Evolutionary conservation across 495 filamentous ascomycete species (phyloP).

Genomic region (Aspergillus nanangensis): DNA sequence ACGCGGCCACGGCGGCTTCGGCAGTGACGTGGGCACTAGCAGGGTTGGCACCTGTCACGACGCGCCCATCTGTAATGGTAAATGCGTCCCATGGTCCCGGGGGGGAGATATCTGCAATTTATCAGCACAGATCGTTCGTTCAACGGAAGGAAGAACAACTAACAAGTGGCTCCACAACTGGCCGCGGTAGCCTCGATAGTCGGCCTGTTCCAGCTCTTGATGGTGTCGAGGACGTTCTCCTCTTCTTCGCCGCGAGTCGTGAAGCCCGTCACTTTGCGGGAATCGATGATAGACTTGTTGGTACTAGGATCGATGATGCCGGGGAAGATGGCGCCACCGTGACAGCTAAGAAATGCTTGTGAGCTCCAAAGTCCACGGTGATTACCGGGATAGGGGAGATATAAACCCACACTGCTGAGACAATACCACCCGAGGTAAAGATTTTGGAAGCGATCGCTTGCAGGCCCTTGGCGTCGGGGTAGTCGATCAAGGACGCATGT

Average conservation of each 20-base stretch:
- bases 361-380: neutral
- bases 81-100: conserved; percentile 44
- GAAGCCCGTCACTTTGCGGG: conserved; percentile 42
- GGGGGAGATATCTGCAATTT: conserved; percentile 28
- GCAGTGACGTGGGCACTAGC: conserved; percentile 51
- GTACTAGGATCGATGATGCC: conserved; percentile 32
- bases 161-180: conserved; percentile 32
- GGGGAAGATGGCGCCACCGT: conserved; percentile 42
- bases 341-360: conserved; percentile 19
- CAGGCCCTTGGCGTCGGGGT: conserved; percentile 36
- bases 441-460: conserved; percentile 35
- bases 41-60: conserved; percentile 72
- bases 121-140: neutral
- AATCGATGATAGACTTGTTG: conserved; percentile 36
- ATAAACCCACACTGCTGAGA: conserved; percentile 23
- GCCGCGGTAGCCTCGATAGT: conserved; percentile 29
- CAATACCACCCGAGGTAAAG: conserved; percentile 32
- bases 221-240: conserved; percentile 24
- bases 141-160: conserved; percentile 10
- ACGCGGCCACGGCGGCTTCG: conserved; percentile 37
- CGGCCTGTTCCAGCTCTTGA: conserved; percentile 18
- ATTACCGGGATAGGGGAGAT: neutral
- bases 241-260: conserved; percentile 38
- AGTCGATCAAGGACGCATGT: conserved; percentile 45
- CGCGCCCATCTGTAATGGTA: conserved; percentile 45